These are phyloP conservation scores for Yamadazyma mexicana DNA, from an alignment of 1,139 yeast species.

Conservation along the genomic window DNA sequence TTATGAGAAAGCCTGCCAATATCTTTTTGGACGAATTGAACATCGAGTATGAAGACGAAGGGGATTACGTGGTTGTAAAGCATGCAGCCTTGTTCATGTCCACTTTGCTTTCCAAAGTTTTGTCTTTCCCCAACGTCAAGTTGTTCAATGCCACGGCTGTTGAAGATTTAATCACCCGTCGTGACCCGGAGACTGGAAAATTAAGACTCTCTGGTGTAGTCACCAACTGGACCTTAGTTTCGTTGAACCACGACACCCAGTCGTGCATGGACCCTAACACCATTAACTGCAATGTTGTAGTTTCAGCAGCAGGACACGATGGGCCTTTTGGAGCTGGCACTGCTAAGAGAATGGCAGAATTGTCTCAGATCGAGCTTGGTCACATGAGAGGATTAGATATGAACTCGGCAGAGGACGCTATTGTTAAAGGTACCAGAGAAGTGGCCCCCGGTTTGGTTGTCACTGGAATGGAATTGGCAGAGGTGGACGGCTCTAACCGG, in stretches of 20 bases:
- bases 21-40: slow-evolving; percentile 64
- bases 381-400: slow-evolving; percentile 82
- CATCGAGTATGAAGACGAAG: slow-evolving; percentile 74
- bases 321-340: slow-evolving; percentile 86
- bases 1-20: slow-evolving; percentile 76
- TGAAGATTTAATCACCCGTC: slow-evolving; percentile 76
- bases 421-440: slow-evolving; percentile 70
- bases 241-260: slow-evolving; percentile 75
- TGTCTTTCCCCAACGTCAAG: slow-evolving; percentile 72
- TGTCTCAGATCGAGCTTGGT: slow-evolving; percentile 48
- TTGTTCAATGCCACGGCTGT: slow-evolving; percentile 81
- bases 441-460: slow-evolving; percentile 71
- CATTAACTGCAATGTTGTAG: slow-evolving; percentile 67
- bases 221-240: slow-evolving; percentile 79
- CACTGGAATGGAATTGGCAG: slow-evolving; percentile 82
- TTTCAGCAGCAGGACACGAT: slow-evolving; percentile 79
- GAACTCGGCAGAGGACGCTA: slow-evolving; percentile 77
- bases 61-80: slow-evolving; percentile 76
- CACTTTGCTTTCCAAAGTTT: slow-evolving; percentile 67
- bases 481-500: slow-evolving; percentile 74
- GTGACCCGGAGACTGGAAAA: slow-evolving; percentile 44
- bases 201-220: slow-evolving; percentile 77
- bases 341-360: slow-evolving; percentile 48
- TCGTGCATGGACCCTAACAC: slow-evolving; percentile 87
- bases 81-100: slow-evolving; percentile 81